A percentile compares a stretch with the other conserved stretches of the same genome.
phyloP scores from a whole-genome alignment of 2,329 filamentous ascomycete species.

The Clarireedia monteithiana region DNA sequence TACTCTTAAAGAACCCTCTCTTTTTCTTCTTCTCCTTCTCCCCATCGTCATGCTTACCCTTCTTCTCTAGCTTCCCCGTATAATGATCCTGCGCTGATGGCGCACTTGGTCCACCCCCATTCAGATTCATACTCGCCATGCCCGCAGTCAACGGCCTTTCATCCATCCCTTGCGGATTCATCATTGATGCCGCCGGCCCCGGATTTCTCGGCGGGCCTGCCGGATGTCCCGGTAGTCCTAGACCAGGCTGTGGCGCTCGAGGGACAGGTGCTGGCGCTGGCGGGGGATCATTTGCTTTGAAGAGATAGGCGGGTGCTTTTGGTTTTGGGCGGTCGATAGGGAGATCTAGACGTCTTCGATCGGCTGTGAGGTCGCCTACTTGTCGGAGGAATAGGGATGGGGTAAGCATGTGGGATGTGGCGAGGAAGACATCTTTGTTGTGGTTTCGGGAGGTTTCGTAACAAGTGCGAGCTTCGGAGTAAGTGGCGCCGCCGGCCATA shows the following conservation, averaged over 20 bases:
- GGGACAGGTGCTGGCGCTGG: constrained; percentile 32
- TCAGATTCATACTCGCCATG: constrained; percentile 7
- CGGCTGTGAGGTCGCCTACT: constrained; percentile 67
- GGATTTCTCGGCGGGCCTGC: neutral
- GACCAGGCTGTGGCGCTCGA: neutral
- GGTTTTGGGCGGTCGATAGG: constrained; percentile 73
- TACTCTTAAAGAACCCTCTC: constrained; percentile 49
- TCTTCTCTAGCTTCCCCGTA: constrained; percentile 37
- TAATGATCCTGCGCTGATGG: constrained; percentile 9
- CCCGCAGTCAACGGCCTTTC: neutral
- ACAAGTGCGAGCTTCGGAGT: constrained; percentile 80
- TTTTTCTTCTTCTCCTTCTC: constrained; percentile 47
- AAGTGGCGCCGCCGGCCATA: constrained; percentile 91
- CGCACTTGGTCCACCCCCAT: neutral
- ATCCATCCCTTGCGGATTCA: neutral
- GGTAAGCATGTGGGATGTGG: constrained; percentile 87
- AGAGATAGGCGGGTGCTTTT: constrained; percentile 79
- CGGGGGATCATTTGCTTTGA: constrained; percentile 59
- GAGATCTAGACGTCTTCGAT: constrained; percentile 69
- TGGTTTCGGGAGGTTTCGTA: constrained; percentile 73
- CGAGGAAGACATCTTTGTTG: constrained; percentile 76
- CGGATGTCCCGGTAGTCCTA: constrained; percentile 1
- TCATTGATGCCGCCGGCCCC: constrained; percentile 1
- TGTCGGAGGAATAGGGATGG: constrained; percentile 78
- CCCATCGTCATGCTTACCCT: constrained; percentile 40